Conservation (phyloP, 1,284 basidiomycete genomes). For the Pseudozyma tsukubaensis region DNA sequence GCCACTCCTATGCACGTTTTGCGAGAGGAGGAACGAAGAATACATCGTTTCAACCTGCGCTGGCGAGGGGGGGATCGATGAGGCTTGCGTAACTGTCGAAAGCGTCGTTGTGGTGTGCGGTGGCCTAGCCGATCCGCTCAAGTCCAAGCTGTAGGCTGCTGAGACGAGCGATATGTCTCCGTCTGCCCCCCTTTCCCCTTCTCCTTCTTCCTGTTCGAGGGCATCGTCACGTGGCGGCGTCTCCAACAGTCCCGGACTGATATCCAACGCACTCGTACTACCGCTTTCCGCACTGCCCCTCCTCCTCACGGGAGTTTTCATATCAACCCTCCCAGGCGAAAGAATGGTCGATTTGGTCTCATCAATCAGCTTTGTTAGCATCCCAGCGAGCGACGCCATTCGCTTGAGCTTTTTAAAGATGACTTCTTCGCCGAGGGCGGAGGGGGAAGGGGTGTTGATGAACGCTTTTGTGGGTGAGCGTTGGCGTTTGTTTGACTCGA, state of each 20-base stretch:
- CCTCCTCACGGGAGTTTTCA: constrained; percentile 18
- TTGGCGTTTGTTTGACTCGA: constrained; percentile 2
- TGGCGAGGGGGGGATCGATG: constrained; percentile 12
- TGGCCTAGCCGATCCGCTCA: constrained; percentile 12
- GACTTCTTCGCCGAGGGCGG: constrained; percentile 13
- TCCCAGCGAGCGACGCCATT: constrained; percentile 33
- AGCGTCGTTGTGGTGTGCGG: not conserved
- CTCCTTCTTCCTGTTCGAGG: not conserved
- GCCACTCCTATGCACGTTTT: constrained; percentile 27
- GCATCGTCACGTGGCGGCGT: constrained; percentile 8
- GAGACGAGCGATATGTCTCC: constrained; percentile 32
- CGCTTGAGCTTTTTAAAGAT: constrained; percentile 34
- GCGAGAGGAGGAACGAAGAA: constrained; percentile 34
- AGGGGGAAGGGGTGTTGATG: not conserved
- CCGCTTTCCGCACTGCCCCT: not conserved
- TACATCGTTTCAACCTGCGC: constrained; percentile 41
- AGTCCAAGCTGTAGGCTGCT: constrained; percentile 32
- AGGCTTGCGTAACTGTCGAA: not conserved
- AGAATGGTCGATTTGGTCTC: constrained; percentile 39
- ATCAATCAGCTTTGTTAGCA: constrained; percentile 47
- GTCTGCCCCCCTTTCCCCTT: not conserved
- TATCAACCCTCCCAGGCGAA: constrained; percentile 1
- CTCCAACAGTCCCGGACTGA: constrained; percentile 27
- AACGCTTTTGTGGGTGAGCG: not conserved
- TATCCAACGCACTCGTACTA: constrained; percentile 16